These are phyloP conservation scores for Thermoascus crustaceus DNA, from an alignment of 2,329 filamentous ascomycete species.

Conservation along the genomic window DNA sequence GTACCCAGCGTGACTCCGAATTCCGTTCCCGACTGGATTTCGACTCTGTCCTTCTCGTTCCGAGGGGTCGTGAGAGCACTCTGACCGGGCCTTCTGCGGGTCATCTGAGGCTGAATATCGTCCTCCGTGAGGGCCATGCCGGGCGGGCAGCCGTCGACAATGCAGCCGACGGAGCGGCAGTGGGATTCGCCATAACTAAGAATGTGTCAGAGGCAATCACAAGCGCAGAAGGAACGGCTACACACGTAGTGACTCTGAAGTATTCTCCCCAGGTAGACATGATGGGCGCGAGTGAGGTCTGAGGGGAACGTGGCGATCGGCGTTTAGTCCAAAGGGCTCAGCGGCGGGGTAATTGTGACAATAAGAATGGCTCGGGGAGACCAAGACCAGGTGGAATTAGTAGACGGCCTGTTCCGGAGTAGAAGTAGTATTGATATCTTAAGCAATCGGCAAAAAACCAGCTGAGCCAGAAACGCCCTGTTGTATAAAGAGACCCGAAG, in stretches of 20 bases:
- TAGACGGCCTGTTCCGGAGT: too few species aligned
- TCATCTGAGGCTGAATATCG: conserved; percentile 93
- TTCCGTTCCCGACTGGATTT: conserved; percentile 89
- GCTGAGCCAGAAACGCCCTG: too few species aligned
- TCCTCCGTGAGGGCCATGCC: conserved; percentile 75
- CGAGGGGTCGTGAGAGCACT: conserved; percentile 83
- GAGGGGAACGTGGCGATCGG: conserved; percentile 1
- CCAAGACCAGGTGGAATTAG: too few species aligned
- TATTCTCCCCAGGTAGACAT: conserved; percentile 86
- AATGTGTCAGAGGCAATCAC: conserved; percentile 9
- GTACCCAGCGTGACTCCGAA: conserved; percentile 84
- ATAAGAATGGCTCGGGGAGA: too few species aligned
- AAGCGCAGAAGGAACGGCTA: conserved; percentile 12
- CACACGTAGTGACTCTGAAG: conserved; percentile 76
- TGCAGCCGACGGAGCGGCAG: conserved; percentile 87
- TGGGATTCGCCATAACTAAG: conserved; percentile 74
- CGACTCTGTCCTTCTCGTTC: conserved; percentile 83
- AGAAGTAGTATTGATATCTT: too few species aligned
- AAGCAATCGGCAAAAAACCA: too few species aligned
- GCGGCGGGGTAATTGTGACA: too few species aligned
- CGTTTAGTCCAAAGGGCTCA: conserved; percentile 1
- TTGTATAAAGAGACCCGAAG: neutral
- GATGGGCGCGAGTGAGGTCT: conserved; percentile 18
- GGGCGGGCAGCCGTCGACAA: conserved; percentile 86
- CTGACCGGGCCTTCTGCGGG: conserved; percentile 80